These are phyloP conservation scores for Solanum pimpinellifolium DNA, from an alignment of 257 asterid genomes.

Conservation along the genomic window DNA sequence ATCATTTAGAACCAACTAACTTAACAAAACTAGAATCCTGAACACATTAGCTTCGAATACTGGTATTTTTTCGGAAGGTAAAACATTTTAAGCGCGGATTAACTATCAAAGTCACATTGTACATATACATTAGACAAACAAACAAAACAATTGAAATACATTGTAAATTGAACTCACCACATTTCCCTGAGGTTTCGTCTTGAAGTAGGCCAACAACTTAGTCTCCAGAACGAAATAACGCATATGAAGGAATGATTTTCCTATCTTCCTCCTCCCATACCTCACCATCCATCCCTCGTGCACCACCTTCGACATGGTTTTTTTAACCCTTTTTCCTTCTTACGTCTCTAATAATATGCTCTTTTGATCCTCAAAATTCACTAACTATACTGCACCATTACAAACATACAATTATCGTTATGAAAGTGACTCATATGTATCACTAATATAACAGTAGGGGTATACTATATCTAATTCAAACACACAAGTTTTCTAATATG, in stretches of 20 bases:
- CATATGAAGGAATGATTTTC: constrained; percentile 79
- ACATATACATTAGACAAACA: not conserved
- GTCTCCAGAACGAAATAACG: constrained; percentile 79
- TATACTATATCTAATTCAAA: not conserved
- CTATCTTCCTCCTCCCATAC: constrained; percentile 85
- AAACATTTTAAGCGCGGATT: not conserved
- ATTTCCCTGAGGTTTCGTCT: constrained; percentile 74
- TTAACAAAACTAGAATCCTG: not conserved
- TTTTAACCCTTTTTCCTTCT: not conserved
- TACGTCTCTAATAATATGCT: not conserved
- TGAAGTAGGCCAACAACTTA: constrained; percentile 72
- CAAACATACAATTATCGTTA: not conserved
- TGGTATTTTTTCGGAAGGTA: not conserved
- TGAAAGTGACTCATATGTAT: not conserved
- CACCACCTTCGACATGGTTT: constrained; percentile 60
- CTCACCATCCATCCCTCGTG: constrained; percentile 98
- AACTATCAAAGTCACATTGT: not conserved
- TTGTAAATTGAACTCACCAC: constrained; percentile 29
- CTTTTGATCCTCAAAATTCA: not conserved
- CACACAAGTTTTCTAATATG: not conserved
- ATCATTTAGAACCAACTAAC: not conserved
- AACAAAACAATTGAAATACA: not conserved
- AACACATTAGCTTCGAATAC: not conserved
- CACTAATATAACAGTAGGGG: not conserved
- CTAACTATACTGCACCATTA: not conserved